phyloP scores from a whole-genome alignment of 768 basidiomycete species.

The Lactarius indigo region DNA sequence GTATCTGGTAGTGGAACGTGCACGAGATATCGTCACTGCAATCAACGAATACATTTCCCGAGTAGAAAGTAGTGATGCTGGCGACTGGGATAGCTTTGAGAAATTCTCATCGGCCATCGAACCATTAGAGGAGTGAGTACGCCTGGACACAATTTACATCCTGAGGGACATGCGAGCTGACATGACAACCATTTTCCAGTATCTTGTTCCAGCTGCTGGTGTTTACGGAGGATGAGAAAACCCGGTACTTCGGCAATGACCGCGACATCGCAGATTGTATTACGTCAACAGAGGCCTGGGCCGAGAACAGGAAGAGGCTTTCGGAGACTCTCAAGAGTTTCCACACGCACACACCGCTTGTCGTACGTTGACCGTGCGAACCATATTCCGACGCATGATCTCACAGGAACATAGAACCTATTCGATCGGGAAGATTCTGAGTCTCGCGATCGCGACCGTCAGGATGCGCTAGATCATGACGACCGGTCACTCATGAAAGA shows the following conservation, averaged over 20 bases:
- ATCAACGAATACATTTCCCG: slow-evolving; percentile 22
- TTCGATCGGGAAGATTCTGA: neutral
- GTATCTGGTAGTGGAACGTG: slow-evolving; percentile 23
- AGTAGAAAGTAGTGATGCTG: slow-evolving; percentile 9
- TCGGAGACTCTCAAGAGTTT: slow-evolving; percentile 4
- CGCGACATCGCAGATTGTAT: neutral
- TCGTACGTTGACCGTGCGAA: neutral
- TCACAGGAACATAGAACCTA: slow-evolving; percentile 4
- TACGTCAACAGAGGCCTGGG: slow-evolving; percentile 9
- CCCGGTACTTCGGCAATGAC: slow-evolving; percentile 5
- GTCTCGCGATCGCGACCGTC: slow-evolving; percentile 5
- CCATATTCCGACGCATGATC: neutral
- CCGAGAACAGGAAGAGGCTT: slow-evolving; percentile 7
- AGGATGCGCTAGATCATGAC: slow-evolving; percentile 10
- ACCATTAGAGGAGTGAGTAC: slow-evolving; percentile 25
- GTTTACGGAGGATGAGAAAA: slow-evolving; percentile 17
- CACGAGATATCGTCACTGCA: slow-evolving; percentile 20
- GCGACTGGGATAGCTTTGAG: slow-evolving; percentile 23
- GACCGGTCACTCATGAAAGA: slow-evolving; percentile 11
- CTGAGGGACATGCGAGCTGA: neutral
- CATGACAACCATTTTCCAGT: neutral
- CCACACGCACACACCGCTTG: neutral
- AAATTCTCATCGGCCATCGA: slow-evolving; percentile 26
- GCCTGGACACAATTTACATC: neutral
- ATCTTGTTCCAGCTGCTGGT: slow-evolving; percentile 13